Base-by-base conservation (phyloP, 73 alveolate genomes). In the Paramecium pentaurelia region DNA sequence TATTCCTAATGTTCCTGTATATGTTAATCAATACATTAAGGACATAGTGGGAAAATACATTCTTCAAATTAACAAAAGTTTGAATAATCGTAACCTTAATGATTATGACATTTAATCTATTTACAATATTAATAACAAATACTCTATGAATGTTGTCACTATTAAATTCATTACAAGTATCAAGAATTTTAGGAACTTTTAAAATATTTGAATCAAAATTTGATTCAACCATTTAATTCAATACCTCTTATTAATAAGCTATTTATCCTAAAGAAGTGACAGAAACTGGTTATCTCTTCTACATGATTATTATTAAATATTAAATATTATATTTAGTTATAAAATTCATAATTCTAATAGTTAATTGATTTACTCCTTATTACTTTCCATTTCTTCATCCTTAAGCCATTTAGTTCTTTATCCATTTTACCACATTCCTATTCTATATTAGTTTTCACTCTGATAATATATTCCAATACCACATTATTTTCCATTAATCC, bases 401-500 rank as follows among this genome's bases (percentile, higher is more conserved):
- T 89, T 83, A 20, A 89, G 68, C 94, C 94, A 89, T 71, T 54
- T 71, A 1, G 34, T 68, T 73, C 93, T 71, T n/a, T 71, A 27
- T 22, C 96, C 96, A 71, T 93, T 54, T 8, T 25, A 38, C 93
- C 96, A 93, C 27, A 68, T 59, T 6, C 95, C 96, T 1, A 71
- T 80, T 34, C 87, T 83, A 20, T 44, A 51, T 18, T 92, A 49
- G 2, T 92, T 94, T 58, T 93, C 93, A 18, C 71, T 92, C 30
- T 38, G 49, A 58, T 90, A 73, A 92, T 47, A 92, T 8, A 93
- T 71, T 11, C 96, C 96, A 38, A 54, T 34, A 6, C 96, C 96
- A 83, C 45, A 91, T 64, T 91, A 60, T 77, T 93, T 93, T 11
- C 95, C 95, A 92, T 92, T 86, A 36, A 71, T 83, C 96, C 96